A percentile compares a stretch with the other conserved stretches of the same genome.
Conservation (phyloP, 2,329 filamentous ascomycete species). For the Helotiales sp. region DNA sequence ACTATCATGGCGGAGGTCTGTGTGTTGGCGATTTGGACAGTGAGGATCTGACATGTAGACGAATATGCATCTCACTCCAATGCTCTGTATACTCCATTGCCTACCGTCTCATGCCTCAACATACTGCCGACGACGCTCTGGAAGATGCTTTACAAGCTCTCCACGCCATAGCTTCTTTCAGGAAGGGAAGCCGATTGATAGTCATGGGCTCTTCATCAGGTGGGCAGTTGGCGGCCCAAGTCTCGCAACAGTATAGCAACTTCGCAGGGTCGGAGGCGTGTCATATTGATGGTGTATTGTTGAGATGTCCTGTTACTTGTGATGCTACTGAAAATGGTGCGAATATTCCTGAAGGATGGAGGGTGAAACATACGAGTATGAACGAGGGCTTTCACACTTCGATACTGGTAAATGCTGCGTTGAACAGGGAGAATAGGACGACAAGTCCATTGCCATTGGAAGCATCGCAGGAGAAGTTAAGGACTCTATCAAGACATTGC, state of each 20-base stretch:
- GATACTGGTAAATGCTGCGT: slow-evolving; percentile 37
- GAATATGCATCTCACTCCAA: slow-evolving; percentile 37
- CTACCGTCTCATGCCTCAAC: slow-evolving; percentile 46
- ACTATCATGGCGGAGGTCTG: slow-evolving; percentile 51
- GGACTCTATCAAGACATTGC: slow-evolving; percentile 42
- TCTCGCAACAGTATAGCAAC: slow-evolving; percentile 37
- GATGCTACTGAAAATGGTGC: slow-evolving; percentile 41
- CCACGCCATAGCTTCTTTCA: slow-evolving; percentile 18
- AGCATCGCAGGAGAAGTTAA: slow-evolving; percentile 23
- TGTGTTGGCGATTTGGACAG: slow-evolving; percentile 49
- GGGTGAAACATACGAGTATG: slow-evolving; percentile 41
- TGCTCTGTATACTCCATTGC: slow-evolving; percentile 45
- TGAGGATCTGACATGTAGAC: slow-evolving; percentile 49
- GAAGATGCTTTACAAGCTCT: slow-evolving; percentile 44
- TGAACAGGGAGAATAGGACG: slow-evolving; percentile 39
- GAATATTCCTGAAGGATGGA: slow-evolving; percentile 40
- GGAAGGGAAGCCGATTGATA: slow-evolving; percentile 20
- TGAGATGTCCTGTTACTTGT: slow-evolving; percentile 50
- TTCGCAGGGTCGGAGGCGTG: slow-evolving; percentile 15
- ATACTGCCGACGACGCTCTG: slow-evolving; percentile 42
- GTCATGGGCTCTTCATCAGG: slow-evolving; percentile 50
- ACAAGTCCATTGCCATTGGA: slow-evolving; percentile 45
- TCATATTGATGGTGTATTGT: slow-evolving; percentile 42
- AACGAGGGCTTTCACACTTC: slow-evolving; percentile 38
- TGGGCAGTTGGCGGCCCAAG: slow-evolving; percentile 47